Conservation (phyloP, 371 early-diverging fungal genomes). For the Mucor plumbeus region DNA sequence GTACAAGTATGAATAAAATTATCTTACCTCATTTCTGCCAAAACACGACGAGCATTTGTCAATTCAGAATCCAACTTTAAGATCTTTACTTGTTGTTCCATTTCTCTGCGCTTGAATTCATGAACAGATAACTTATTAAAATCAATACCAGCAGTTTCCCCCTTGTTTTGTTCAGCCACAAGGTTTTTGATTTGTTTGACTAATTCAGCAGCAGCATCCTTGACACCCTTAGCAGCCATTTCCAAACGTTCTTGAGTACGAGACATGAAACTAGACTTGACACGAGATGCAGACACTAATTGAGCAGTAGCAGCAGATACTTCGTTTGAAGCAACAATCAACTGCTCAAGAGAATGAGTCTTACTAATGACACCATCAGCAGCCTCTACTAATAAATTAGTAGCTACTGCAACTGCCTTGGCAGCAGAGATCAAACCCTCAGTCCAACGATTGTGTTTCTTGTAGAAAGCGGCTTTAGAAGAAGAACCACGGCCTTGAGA, state of each 20-base stretch:
- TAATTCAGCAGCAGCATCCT: constrained; percentile 89
- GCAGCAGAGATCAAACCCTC: constrained; percentile 98
- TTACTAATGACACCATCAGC: constrained; percentile 96
- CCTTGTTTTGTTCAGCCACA: constrained; percentile 71
- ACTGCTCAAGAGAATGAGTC: constrained; percentile 88
- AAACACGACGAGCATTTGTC: constrained; percentile 79
- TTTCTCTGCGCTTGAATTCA: constrained; percentile 94
- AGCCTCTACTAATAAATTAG: constrained; percentile 89
- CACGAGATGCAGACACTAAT: constrained; percentile 95
- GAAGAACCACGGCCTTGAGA: constrained; percentile 87
- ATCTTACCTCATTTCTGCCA: constrained; percentile 92
- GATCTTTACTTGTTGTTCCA: constrained; percentile 97
- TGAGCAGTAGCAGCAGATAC: constrained; percentile 96
- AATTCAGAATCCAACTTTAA: constrained; percentile 93
- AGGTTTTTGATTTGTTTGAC: constrained; percentile 91
- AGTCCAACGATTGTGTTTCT: constrained; percentile 98
- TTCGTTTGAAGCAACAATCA: constrained; percentile 95
- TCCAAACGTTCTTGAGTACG: constrained; percentile 93
- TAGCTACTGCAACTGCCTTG: constrained; percentile 92
- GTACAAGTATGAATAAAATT: constrained; percentile 51
- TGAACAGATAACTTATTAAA: constrained; percentile 81
- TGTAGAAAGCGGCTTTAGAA: constrained; percentile 94
- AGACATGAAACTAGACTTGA: constrained; percentile 90
- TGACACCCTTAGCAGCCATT: constrained; percentile 90
- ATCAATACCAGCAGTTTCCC: constrained; percentile 62